Base-by-base conservation (phyloP, 768 basidiomycete genomes). In the Tricholomella constricta region DNA sequence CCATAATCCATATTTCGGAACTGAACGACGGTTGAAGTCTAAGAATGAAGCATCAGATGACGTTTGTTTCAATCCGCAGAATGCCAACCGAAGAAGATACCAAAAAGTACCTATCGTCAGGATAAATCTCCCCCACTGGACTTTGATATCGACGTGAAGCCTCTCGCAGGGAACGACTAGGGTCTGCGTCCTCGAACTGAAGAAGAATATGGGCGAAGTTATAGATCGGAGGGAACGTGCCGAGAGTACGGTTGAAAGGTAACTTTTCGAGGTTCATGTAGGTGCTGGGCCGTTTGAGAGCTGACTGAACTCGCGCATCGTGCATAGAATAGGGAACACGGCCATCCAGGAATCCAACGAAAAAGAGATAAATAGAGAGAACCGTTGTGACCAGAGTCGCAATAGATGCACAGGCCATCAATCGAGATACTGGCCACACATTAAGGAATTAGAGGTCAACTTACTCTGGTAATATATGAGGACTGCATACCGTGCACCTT, bases 1-100 rank as follows among this genome's bases (percentile, higher is more conserved):
- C 50, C 55, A 27, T 47, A 52, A 37, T 56, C 55, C 23, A 56
- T 36, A 22, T 26, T 52, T 11, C 49, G 43, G 41, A 56, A 48
- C 32, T 56, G 55, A 27, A 56, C 45, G 19, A 56, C 25, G 22
- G 55, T 56, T 6, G 55, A 52, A 22, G 34, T 20, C 55, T 56
- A 37, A 9, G 17, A 38, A n/a, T n/a, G 11, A 22, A 19, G 35
- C 4, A n/a, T 45, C 17, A n/a, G 47, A 14, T 22, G n/a, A 8
- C 2, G 10, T 7, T 14, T 26, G 22, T 31, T 45, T 5, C 27
- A 35, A 3, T 20, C 25, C 45, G 4, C 27, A 4, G 4, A 32
- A 15, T 3, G 23, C 35, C 4, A 11, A 56, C 55, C 37, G 45
- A 19, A 1, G 23, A 42, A 31, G 50, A 47, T 6, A 45, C 51